Conservation (phyloP, 2,329 filamentous ascomycete genomes). For the Anthostomella pinea region DNA sequence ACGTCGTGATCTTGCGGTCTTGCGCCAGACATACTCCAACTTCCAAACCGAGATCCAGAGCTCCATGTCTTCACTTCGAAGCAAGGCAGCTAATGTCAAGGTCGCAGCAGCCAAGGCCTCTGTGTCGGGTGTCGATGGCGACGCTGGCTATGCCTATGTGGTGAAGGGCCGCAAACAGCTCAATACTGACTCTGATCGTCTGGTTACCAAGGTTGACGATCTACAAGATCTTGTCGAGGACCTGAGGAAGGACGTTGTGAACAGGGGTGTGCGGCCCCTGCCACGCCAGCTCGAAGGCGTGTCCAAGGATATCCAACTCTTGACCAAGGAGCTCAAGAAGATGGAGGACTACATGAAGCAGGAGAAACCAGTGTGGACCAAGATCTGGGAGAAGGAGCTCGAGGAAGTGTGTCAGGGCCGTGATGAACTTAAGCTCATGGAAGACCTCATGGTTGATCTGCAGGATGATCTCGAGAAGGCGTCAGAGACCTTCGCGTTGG, state of each 20-base stretch:
- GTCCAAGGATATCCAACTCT: constrained; percentile 78
- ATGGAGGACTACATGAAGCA: constrained; percentile 88
- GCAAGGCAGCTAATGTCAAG: constrained; percentile 81
- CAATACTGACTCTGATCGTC: constrained; percentile 80
- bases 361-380: constrained; percentile 96
- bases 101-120: constrained; percentile 66
- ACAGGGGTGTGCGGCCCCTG: constrained; percentile 84
- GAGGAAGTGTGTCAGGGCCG: constrained; percentile 94
- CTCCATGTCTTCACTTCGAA: constrained; percentile 80
- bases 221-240: constrained; percentile 97
- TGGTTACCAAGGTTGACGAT: constrained; percentile 91
- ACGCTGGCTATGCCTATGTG: constrained; percentile 82
- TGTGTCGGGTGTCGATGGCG: constrained; percentile 69
- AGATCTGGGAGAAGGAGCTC: constrained; percentile 98
- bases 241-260: constrained; percentile 92
- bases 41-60: constrained; percentile 86
- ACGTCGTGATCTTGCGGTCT: constrained; percentile 82
- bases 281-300: constrained; percentile 87
- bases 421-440: constrained; percentile 92
- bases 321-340: constrained; percentile 85
- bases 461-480: constrained; percentile 95
- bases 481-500: constrained; percentile 85
- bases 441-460: constrained; percentile 88
- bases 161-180: constrained; percentile 83
- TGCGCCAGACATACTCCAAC: constrained; percentile 88